phyloP scores from a whole-genome alignment of 1,139 yeast species.

The Taphrina communis region DNA sequence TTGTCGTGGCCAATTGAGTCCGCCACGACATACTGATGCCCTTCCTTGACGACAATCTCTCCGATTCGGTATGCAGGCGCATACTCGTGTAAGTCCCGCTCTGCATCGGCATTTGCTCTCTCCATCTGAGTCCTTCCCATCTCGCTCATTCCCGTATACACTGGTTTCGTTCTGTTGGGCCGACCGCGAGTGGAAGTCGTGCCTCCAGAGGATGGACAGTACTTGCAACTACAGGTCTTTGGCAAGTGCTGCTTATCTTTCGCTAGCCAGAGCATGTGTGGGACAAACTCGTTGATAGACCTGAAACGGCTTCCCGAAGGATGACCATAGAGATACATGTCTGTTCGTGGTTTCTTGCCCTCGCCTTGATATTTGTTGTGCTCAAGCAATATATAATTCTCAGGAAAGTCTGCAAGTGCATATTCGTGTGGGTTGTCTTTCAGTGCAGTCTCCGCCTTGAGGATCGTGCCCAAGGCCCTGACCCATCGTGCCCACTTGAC shows the following conservation, averaged over 20 bases:
- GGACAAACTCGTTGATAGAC: constrained; percentile 43
- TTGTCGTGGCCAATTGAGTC: constrained; percentile 9
- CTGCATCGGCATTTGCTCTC: constrained; percentile 1
- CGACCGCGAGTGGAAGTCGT: background rate
- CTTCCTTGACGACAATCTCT: constrained; percentile 4
- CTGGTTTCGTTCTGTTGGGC: background rate
- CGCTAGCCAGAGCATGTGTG: constrained; percentile 44
- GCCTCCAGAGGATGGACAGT: background rate
- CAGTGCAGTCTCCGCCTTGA: constrained; percentile 9
- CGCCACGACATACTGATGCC: constrained; percentile 15
- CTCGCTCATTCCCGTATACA: constrained; percentile 12
- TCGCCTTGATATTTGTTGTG: constrained; percentile 26
- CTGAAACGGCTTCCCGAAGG: constrained; percentile 45
- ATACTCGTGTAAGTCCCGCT: constrained; percentile 1
- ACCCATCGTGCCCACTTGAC: constrained; percentile 16
- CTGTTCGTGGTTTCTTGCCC: constrained; percentile 29
- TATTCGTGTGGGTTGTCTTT: constrained; percentile 2
- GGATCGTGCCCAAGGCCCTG: background rate
- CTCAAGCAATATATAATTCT: constrained; percentile 37
- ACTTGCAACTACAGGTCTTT: constrained; percentile 11
- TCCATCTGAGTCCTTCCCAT: constrained; percentile 5
- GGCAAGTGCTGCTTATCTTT: constrained; percentile 11
- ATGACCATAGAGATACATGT: constrained; percentile 45
- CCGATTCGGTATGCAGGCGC: constrained; percentile 24
- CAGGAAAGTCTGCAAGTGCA: constrained; percentile 33